A percentile compares a stretch with the other conserved stretches of the same genome.
These are phyloP conservation scores for Arabis hirsuta DNA, from an alignment of 345 rosid species.

Conservation along the genomic window DNA sequence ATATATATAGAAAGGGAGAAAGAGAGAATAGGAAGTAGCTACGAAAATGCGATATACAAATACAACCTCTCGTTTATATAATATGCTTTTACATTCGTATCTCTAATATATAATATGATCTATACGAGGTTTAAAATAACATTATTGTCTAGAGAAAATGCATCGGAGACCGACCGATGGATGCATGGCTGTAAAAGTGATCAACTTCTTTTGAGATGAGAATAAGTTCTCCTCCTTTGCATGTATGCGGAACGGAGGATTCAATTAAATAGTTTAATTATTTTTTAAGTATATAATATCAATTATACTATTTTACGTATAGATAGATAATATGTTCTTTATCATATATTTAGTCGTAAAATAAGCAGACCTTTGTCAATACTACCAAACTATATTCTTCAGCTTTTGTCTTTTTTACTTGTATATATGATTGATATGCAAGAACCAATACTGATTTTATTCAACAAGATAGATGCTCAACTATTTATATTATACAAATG, in stretches of 20 bases:
- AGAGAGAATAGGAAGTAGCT: slow-evolving; percentile 38
- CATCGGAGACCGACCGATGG: slow-evolving; percentile 39
- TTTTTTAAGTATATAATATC: slow-evolving; percentile 8
- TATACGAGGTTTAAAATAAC: slow-evolving; percentile 44
- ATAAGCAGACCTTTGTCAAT: background rate
- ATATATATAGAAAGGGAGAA: slow-evolving; percentile 34
- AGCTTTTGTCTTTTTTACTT: slow-evolving; percentile 21
- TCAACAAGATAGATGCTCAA: background rate
- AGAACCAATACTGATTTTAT: slow-evolving; percentile 11
- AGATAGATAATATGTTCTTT: slow-evolving; percentile 9
- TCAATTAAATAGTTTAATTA: slow-evolving; percentile 24
- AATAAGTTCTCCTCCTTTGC: slow-evolving; percentile 42
- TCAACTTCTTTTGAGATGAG: slow-evolving; percentile 40
- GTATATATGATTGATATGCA: slow-evolving; percentile 23
- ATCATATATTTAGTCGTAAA: slow-evolving; percentile 12
- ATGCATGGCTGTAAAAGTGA: slow-evolving; percentile 43
- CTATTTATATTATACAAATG: background rate
- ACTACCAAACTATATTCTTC: slow-evolving; percentile 41
- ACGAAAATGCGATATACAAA: slow-evolving; percentile 27
- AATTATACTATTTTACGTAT: slow-evolving; percentile 14
- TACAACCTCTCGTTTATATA: slow-evolving; percentile 20
- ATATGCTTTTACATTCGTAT: slow-evolving; percentile 29
- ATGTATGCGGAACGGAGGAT: slow-evolving; percentile 17
- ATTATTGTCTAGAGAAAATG: slow-evolving; percentile 30
- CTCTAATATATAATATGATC: slow-evolving; percentile 19